Evolutionary conservation across 306 rosid species (phyloP), one percentile per base, ranked within the genome.

Genomic region (Trifolium pratense): DNA sequence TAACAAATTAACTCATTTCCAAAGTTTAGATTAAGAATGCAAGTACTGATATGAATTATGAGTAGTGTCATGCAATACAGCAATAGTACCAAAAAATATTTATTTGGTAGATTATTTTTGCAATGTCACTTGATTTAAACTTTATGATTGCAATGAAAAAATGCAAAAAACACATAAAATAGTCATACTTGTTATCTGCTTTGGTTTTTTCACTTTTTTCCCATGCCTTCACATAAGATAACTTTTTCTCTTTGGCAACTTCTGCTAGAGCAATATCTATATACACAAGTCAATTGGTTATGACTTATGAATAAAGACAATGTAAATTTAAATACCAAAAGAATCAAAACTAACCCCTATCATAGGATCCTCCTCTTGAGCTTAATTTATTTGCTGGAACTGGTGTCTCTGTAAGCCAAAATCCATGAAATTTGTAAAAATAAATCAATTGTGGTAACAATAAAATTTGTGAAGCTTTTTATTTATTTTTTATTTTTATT

Each of bases 151-250:
- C 7, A 67, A 20, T 18, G 3, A 61, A 23, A 82, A 61, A 63
- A 37, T 16, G 36, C 5, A 29, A 57, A 66, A 66, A 11, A 52
- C 12, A 72, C 51, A 59, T 58, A 36, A 78, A 25, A 23, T 49
- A 77, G 70, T 42, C 87, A 73, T 82, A 88, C 99, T 81, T 95
- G 86, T 92, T 95, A 67, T 88, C 89, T 36, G 85, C 87, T 80
- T 91, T 95, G 36, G 80, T 5, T 74, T 90, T 95, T 70, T 95
- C 91, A 70, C 88, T 90, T 1, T 91, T 97, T 85, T 95, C 99
- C 99, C 99, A 95, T 31, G 99, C 97, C 82, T 82, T 89, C 73
- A 91, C 75, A 74, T 83, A 88, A 58, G 97, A 90, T 42, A 72
- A 9, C 40, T 62, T 87, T 71, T 92, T 95, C 71, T 81, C 99